phyloP scores from a whole-genome alignment of 371 early-diverging fungal genomes.

The Mucor velutinosus region DNA sequence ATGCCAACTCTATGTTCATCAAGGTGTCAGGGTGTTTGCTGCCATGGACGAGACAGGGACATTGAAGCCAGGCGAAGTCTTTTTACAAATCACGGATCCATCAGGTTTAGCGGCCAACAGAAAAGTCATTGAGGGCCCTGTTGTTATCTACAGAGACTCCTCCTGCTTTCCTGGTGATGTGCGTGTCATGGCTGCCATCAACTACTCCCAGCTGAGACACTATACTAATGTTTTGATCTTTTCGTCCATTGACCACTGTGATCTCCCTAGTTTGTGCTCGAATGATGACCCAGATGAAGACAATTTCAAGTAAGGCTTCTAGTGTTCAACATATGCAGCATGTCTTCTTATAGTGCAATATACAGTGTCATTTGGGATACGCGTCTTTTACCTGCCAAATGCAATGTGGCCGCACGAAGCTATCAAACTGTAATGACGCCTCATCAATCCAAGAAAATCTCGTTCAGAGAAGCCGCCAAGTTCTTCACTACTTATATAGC shows the following conservation, averaged over 20 bases:
- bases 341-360: background rate
- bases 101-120: background rate
- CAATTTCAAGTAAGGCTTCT: constrained; percentile 45
- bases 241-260: constrained; percentile 65
- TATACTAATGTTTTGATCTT: constrained; percentile 78
- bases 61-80: constrained; percentile 67
- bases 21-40: constrained; percentile 68
- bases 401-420: background rate
- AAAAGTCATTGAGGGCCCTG: constrained; percentile 45
- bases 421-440: constrained; percentile 1
- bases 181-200: constrained; percentile 63
- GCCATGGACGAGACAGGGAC: constrained; percentile 74
- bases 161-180: constrained; percentile 82
- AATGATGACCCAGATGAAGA: constrained; percentile 87
- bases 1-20: constrained; percentile 57
- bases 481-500: constrained; percentile 25
- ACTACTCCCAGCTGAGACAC: constrained; percentile 56
- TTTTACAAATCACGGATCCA: constrained; percentile 42
- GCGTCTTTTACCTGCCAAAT: constrained; percentile 46
- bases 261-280: constrained; percentile 70
- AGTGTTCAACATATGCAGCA: background rate
- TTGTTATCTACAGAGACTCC: constrained; percentile 66
- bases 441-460: background rate
- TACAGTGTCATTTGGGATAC: constrained; percentile 67
- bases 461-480: constrained; percentile 14